A percentile compares a stretch with the other conserved stretches of the same genome.
phyloP scores from a whole-genome alignment of 768 basidiomycete genomes.

The Daedaleopsis sinensis region DNA sequence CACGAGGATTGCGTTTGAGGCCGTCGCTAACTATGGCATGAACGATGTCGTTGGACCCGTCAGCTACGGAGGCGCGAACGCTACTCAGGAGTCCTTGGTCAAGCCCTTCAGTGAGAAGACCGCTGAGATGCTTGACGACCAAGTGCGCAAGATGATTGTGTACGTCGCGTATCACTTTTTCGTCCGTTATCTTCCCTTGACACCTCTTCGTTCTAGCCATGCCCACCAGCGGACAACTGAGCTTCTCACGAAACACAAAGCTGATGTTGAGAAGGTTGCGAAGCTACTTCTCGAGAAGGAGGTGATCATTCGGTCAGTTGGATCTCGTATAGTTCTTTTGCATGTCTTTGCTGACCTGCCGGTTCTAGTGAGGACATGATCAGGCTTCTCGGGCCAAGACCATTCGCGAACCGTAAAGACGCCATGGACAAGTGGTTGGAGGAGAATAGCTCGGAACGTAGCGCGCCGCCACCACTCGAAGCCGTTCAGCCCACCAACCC shows the following conservation, averaged over 20 bases:
- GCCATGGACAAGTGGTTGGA: constrained; percentile 99
- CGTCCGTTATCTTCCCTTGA: constrained; percentile 11
- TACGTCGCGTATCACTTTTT: constrained; percentile 34
- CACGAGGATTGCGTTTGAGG: constrained; percentile 96
- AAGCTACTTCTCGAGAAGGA: constrained; percentile 91
- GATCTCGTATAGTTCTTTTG: not conserved
- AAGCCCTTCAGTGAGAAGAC: constrained; percentile 99
- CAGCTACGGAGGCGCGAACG: constrained; percentile 90
- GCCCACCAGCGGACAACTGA: constrained; percentile 85
- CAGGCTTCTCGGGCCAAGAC: constrained; percentile 76
- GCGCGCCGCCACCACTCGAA: constrained; percentile 69
- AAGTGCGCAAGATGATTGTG: constrained; percentile 97
- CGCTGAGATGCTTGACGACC: constrained; percentile 86
- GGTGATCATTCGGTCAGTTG: constrained; percentile 82
- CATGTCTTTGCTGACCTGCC: constrained; percentile 8
- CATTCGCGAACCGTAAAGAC: constrained; percentile 75
- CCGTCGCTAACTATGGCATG: constrained; percentile 97
- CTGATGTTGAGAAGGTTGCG: constrained; percentile 93
- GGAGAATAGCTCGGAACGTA: constrained; percentile 62
- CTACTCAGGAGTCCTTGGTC: constrained; percentile 85
- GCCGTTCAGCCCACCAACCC: constrained; percentile 30
- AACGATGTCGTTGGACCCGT: constrained; percentile 93
- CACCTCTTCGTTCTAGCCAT: constrained; percentile 39
- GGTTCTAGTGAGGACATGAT: constrained; percentile 83
- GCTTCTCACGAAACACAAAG: constrained; percentile 78